Evolutionary conservation across 768 basidiomycete species (phyloP).

Genomic region (Russula sp.): DNA sequence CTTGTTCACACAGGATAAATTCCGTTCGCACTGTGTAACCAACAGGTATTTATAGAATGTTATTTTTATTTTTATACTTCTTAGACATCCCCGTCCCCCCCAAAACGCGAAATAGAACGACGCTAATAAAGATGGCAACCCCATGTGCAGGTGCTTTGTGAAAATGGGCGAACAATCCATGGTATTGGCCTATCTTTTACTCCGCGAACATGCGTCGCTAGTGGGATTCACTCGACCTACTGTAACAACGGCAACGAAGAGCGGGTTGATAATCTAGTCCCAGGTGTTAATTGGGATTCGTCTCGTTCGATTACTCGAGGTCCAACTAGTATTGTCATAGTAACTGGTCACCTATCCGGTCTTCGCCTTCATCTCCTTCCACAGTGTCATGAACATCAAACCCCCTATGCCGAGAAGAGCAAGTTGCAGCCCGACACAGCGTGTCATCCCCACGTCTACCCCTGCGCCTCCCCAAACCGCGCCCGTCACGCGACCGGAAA

Average conservation of each 20-base stretch:
- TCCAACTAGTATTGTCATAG: not conserved
- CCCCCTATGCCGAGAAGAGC: slow-evolving; percentile 54
- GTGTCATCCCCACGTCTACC: slow-evolving; percentile 51
- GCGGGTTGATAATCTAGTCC: not conserved
- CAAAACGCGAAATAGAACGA: not conserved
- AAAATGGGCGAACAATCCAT: not conserved
- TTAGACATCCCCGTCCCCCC: not conserved
- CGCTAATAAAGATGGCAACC: not conserved
- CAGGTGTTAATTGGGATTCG: no score
- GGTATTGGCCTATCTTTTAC: not conserved
- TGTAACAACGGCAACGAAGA: not conserved
- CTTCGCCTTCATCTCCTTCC: slow-evolving; percentile 62
- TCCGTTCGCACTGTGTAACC: not conserved
- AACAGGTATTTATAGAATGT: not conserved
- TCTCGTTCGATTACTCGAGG: not conserved
- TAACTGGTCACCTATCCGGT: slow-evolving; percentile 38
- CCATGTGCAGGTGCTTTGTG: not conserved
- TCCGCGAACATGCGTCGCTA: not conserved
- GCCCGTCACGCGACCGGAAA: slow-evolving; percentile 56
- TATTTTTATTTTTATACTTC: not conserved
- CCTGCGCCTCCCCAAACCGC: slow-evolving; percentile 67
- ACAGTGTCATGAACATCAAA: slow-evolving; percentile 47
- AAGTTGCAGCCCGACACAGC: slow-evolving; percentile 55
- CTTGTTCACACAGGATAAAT: not conserved
- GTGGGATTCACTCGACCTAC: not conserved